phyloP scores from a whole-genome alignment of 345 rosid genomes.

The Raphanus raphanistrum region DNA sequence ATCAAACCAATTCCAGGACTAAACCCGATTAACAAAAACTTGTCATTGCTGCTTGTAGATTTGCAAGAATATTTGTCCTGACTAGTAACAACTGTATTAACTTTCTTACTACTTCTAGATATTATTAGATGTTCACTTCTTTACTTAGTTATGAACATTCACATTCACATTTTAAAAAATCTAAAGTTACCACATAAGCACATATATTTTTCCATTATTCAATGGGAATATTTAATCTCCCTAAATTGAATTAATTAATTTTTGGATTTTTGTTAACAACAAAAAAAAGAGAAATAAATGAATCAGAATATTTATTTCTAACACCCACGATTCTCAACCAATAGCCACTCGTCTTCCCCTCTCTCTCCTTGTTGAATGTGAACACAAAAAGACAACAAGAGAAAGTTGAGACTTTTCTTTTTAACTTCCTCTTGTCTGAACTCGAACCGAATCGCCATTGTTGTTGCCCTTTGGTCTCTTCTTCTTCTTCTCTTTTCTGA shows the following conservation, averaged over 20 bases:
- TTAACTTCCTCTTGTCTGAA: conserved; percentile 26
- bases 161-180: background rate
- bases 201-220: background rate
- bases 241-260: background rate
- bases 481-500: conserved; percentile 18
- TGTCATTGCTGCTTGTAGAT: conserved; percentile 4
- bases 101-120: conserved; percentile 1
- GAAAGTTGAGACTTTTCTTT: conserved; percentile 38
- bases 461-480: conserved; percentile 19
- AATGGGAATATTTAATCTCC: background rate
- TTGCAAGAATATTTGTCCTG: conserved; percentile 6
- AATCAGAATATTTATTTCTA: background rate
- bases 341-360: conserved; percentile 9
- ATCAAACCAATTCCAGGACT: background rate
- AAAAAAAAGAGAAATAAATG: background rate
- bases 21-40: background rate
- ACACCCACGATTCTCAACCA: conserved; percentile 37
- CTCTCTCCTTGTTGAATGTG: conserved; percentile 17
- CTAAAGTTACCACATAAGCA: conserved; percentile 6
- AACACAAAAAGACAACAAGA: conserved; percentile 35
- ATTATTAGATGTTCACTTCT: conserved; percentile 5
- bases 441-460: conserved; percentile 35
- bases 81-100: background rate
- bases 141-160: background rate
- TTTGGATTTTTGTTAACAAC: background rate